Evolutionary conservation across 164 flowering plant genomes (phyloP).

Genomic region (Euptelea pleiosperma): DNA sequence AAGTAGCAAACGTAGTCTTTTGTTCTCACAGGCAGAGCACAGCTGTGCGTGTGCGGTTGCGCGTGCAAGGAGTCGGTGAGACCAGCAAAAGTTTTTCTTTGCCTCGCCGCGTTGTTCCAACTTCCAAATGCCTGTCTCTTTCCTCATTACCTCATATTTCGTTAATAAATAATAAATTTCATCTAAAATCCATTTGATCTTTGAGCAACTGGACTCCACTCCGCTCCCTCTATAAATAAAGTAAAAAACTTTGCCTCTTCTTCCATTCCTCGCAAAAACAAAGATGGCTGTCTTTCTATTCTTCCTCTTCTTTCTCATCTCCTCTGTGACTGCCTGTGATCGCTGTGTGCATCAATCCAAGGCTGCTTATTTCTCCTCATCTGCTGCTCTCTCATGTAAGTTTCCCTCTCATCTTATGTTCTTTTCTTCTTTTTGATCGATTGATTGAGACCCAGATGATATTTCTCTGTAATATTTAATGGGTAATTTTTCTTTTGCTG

Average conservation of each 20-base stretch:
- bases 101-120: conserved; percentile 17
- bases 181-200: neutral
- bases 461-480: neutral
- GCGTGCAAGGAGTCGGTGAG: conserved; percentile 20
- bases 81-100: neutral
- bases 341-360: conserved; percentile 68
- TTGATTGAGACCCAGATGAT: conserved; percentile 18
- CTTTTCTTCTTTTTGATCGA: neutral
- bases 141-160: neutral
- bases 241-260: neutral
- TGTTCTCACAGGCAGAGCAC: too few relatives aligned
- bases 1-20: neutral
- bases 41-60: conserved; percentile 11
- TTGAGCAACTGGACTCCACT: conserved; percentile 18
- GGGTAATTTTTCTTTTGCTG: conserved; percentile 8
- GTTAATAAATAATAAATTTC: neutral
- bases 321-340: conserved; percentile 68
- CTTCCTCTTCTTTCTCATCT: conserved; percentile 32
- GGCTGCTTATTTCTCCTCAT: conserved; percentile 54
- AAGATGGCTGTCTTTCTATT: conserved; percentile 38
- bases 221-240: conserved; percentile 1
- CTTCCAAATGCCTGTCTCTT: conserved; percentile 14
- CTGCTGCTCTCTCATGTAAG: conserved; percentile 56
- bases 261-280: neutral
- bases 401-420: neutral